Base-by-base conservation (phyloP, 257 asterid genomes). In the Solanum paucissectum region DNA sequence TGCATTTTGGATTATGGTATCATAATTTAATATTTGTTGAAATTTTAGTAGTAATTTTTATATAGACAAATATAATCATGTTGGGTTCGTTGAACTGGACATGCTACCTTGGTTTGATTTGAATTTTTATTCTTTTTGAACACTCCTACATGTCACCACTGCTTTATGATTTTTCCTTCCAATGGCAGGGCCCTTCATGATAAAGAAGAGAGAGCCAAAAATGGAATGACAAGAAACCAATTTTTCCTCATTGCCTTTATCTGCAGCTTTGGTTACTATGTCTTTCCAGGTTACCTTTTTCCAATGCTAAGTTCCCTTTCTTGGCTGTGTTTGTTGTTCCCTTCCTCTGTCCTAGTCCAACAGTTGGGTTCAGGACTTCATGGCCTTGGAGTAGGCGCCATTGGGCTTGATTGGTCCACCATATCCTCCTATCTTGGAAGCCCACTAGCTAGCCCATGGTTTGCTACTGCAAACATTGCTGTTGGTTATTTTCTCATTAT, bases 371-470 rank as follows among this genome's bases (percentile, higher is more conserved):
- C 99, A 0, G 99, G 99, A 6, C 96, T 97, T 69, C 97, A 93
- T 73, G 99, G 99, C 62, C 94, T 97, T 16, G 99, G 99, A 32
- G 64, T 95, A 44, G 99, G 99, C 76, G 93, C 99, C 14, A 55
- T 97, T 72, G 99, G 99, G n/a, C 94, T 97, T 6, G 99, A 97
- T 71, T 97, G 99, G 99, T 93, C 98, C 32, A 95, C 95, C 89
- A 94, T 97, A 89, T 94, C 98, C 20, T 93, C 99, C 14, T 97
- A 95, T 91, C 94, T 95, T 12, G 99, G 99, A 12, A 97, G 99
- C 93, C 99, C 99, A 18, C 90, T 97, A 85, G 99, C 98, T 64
- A 97, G 99, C 93, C 99, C 99, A 23, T 97, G 99, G 99, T 97
- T 97, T 83, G 98, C 99, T 37, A 94, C 99, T 87, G 99, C 94